Evolutionary conservation across 2,329 filamentous ascomycete genomes (phyloP).

Genomic region (Nakataea oryzae): DNA sequence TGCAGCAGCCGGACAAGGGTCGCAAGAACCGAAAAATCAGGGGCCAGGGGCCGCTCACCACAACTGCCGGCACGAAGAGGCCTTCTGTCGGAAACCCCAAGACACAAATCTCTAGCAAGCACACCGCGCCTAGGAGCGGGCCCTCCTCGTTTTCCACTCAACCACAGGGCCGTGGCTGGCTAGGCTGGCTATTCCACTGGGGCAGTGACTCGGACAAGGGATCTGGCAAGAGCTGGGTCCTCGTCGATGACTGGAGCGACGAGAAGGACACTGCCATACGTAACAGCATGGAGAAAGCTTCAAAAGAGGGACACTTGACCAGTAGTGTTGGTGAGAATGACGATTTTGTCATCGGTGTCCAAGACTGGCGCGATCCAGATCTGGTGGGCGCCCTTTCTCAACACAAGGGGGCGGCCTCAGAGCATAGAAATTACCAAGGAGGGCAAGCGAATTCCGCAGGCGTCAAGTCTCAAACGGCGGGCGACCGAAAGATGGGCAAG

Average conservation of each 20-base stretch:
- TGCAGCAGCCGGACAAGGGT: slow-evolving; percentile 34
- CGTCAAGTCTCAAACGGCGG: slow-evolving; percentile 40
- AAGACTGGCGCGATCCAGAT: slow-evolving; percentile 79
- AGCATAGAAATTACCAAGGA: neutral
- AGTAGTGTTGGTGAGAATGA: slow-evolving; percentile 29
- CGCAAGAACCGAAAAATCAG: slow-evolving; percentile 24
- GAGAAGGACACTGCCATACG: slow-evolving; percentile 32
- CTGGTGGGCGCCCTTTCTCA: slow-evolving; percentile 35
- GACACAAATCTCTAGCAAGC: slow-evolving; percentile 2
- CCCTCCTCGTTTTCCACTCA: neutral
- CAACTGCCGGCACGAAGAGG: neutral
- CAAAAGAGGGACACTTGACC: slow-evolving; percentile 16
- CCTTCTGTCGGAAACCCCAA: neutral
- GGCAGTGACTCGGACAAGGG: slow-evolving; percentile 33
- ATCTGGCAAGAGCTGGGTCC: slow-evolving; percentile 62
- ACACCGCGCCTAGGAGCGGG: neutral
- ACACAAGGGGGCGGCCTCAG: neutral
- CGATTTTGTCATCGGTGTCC: slow-evolving; percentile 71
- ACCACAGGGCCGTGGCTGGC: slow-evolving; percentile 24
- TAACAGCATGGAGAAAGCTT: slow-evolving; percentile 28
- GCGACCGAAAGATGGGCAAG: neutral
- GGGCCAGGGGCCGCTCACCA: slow-evolving; percentile 9
- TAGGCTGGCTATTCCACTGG: slow-evolving; percentile 28
- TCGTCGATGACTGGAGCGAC: slow-evolving; percentile 56
- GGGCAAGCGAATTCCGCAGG: slow-evolving; percentile 14